Evolutionary conservation across 2,329 filamentous ascomycete genomes (phyloP).

Genomic region (Hymenoscyphus repandus): DNA sequence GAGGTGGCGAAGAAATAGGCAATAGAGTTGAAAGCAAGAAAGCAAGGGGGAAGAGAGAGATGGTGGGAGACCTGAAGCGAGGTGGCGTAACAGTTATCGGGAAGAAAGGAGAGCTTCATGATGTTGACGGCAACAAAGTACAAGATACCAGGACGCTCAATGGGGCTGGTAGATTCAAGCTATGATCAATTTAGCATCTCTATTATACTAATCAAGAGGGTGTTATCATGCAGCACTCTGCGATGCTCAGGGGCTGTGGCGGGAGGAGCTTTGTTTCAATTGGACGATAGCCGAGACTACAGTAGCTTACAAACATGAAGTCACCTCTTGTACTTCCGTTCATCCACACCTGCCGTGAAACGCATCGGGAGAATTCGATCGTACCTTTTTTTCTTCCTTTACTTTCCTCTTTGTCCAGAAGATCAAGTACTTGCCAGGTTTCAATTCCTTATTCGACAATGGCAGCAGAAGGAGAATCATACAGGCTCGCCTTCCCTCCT

Average conservation of each 20-base stretch:
- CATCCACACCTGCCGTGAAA: too few species aligned
- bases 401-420: too few species aligned
- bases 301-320: too few species aligned
- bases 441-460: not conserved
- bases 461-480: constrained; percentile 10
- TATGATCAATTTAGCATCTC: constrained; percentile 36
- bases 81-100: constrained; percentile 90
- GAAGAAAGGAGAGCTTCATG: constrained; percentile 77
- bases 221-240: too few species aligned
- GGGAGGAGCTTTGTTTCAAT: not conserved
- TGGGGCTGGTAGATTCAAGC: constrained; percentile 54
- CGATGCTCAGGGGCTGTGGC: too few species aligned
- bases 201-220: too few species aligned
- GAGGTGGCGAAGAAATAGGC: constrained; percentile 44
- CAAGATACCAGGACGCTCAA: constrained; percentile 45
- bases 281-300: too few species aligned
- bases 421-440: too few species aligned
- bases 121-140: constrained; percentile 77
- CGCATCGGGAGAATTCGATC: too few species aligned
- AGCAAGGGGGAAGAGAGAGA: constrained; percentile 47
- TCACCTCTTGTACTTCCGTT: too few species aligned
- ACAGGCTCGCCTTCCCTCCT: constrained; percentile 7
- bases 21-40: constrained; percentile 53
- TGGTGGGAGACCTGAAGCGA: constrained; percentile 59
- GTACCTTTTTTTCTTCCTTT: not conserved